Percentiles rank a stretch among this genome's conserved stretches.
phyloP scores from a whole-genome alignment of 352 stramenopile species.

The Phytophthora tentaculata region DNA sequence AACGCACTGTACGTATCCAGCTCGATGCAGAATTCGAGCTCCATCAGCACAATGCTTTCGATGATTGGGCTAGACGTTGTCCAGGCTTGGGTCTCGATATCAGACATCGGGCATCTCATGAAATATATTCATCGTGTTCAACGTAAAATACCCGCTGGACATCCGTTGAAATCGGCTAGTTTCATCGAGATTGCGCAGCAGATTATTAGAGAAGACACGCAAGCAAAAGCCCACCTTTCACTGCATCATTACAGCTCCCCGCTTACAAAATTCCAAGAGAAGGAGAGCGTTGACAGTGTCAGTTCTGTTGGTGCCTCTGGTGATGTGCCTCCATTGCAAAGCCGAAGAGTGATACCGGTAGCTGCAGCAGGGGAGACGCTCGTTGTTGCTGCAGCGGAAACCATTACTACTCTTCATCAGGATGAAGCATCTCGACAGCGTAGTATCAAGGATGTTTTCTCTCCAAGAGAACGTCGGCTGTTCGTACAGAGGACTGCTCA shows the following conservation, averaged over 20 bases:
- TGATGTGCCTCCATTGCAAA: neutral
- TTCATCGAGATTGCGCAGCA: slow-evolving; percentile 12
- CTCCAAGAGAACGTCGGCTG: slow-evolving; percentile 5
- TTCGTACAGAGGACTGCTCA: slow-evolving; percentile 12
- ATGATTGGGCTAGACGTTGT: slow-evolving; percentile 8
- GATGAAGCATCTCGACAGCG: neutral
- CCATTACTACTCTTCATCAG: slow-evolving; percentile 7
- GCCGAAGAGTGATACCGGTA: slow-evolving; percentile 7
- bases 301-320: slow-evolving; percentile 3
- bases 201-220: slow-evolving; percentile 4
- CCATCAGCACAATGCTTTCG: neutral
- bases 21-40: slow-evolving; percentile 16
- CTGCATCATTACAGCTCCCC: slow-evolving; percentile 4
- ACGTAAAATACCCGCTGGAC: slow-evolving; percentile 1
- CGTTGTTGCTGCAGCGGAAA: slow-evolving; percentile 5
- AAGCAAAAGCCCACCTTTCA: slow-evolving; percentile 1
- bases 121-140: slow-evolving; percentile 1
- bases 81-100: slow-evolving; percentile 3
- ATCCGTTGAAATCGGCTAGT: slow-evolving; percentile 2
- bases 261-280: neutral
- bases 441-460: slow-evolving; percentile 5
- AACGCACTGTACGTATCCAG: slow-evolving; percentile 13
- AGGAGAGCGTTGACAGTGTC: neutral
- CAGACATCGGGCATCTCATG: slow-evolving; percentile 7
- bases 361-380: neutral